Evolutionary conservation across 2,329 filamentous ascomycete species (phyloP).

Genomic region (Lizonia empirigonia): DNA sequence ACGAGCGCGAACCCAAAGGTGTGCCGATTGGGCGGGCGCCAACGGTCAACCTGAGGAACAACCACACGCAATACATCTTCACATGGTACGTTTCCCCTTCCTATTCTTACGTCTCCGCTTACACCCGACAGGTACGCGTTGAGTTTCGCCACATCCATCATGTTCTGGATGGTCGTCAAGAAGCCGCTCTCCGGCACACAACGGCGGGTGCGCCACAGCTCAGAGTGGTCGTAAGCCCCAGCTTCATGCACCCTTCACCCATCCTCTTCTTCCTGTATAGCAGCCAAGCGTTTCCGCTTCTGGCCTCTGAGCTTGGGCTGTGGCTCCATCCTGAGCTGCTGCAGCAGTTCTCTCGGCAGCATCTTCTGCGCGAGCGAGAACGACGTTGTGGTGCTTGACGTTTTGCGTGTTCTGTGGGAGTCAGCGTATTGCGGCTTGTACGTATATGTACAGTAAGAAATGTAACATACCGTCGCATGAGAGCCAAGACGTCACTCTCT

Average conservation of each 20-base stretch:
- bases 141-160: conserved; percentile 82
- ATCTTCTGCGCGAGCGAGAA: conserved; percentile 86
- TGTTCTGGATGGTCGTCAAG: conserved; percentile 94
- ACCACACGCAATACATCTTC: conserved; percentile 97
- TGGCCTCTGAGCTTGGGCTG: conserved; percentile 54
- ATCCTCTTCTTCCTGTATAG: conserved; percentile 53
- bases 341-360: conserved; percentile 80
- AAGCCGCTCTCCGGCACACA: conserved; percentile 78
- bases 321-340: conserved; percentile 73
- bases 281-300: conserved; percentile 51
- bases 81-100: conserved; percentile 73
- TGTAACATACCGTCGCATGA: conserved; percentile 77
- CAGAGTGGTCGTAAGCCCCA: conserved; percentile 66
- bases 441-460: conserved; percentile 23
- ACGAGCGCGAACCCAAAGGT: conserved; percentile 77
- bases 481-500: conserved; percentile 77
- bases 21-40: conserved; percentile 87
- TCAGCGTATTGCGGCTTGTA: conserved; percentile 21
- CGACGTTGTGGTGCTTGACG: conserved; percentile 71
- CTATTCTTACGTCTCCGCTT: conserved; percentile 15
- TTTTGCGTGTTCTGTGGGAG: conserved; percentile 60
- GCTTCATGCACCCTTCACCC: conserved; percentile 42
- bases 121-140: conserved; percentile 76
- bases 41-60: conserved; percentile 93
- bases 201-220: conserved; percentile 76